Base-by-base conservation (phyloP, 306 rosid genomes). In the Carpinus fangiana region DNA sequence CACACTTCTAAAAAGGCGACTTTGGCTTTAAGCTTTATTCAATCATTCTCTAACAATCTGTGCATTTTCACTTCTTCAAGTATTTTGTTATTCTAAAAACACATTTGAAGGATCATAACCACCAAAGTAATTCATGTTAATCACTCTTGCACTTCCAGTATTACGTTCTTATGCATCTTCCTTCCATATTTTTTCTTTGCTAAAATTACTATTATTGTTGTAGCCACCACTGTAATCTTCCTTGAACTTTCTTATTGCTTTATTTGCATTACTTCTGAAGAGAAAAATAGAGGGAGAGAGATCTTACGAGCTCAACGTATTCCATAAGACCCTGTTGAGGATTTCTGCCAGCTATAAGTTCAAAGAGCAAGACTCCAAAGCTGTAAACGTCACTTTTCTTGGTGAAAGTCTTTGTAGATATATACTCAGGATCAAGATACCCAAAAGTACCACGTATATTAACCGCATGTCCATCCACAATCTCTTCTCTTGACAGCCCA, bases 251-350 rank as follows among this genome's bases (percentile, higher is more conserved):
- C 59, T 16, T 16, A 62, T 28, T 13, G 69, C 20, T 62, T 62
- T 13, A 62, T 62, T 62, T 62, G 41, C 45, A 31, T 62, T 62
- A 62, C 18, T 62, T 26, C 20, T 2, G 3, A 38, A 53, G 34
- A 12, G 57, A 51, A 17, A 79, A 72, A 21, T 26, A 65, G 52
- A 62, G 70, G 62, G 91, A 75, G 83, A 73, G 85, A 70, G 65
- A 55, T 46, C 94, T 84, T 93, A 96, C 99, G 17, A 96, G 99
- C 73, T 96, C 94, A 78, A 96, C 98, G 71, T 93, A 88, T 84
- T 96, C 98, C 97, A 96, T 89, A 1, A 96, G 93, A 75, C 99
- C 99, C 71, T 96, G 99, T 83, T 93, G 99, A 74, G 99, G 99
- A 85, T 90, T 96, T 81, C 99, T 79, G 54, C 94, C 94, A 7